Evolutionary conservation across 2,329 filamentous ascomycete genomes (phyloP).

Genomic region (Ceratocystis variospora): DNA sequence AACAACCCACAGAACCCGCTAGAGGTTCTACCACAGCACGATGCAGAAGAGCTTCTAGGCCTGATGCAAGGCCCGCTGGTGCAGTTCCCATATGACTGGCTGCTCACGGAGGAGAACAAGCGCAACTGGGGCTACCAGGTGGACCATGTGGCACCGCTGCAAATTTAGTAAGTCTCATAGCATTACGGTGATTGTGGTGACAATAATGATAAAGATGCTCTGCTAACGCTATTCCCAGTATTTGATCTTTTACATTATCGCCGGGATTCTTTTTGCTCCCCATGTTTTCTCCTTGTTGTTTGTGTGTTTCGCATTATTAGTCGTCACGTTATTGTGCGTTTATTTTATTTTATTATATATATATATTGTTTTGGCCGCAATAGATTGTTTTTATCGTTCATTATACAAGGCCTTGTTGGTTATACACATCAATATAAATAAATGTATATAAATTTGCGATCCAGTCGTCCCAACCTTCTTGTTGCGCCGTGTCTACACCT

Average conservation of each 20-base stretch:
- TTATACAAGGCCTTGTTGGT: not conserved
- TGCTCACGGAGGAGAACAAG: slow-evolving; percentile 76
- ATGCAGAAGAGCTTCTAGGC: slow-evolving; percentile 68
- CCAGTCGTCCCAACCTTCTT: not conserved
- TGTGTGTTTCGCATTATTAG: not conserved
- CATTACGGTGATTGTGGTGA: not conserved
- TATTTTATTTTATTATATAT: not conserved
- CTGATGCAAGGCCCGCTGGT: slow-evolving; percentile 81
- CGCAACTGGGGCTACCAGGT: slow-evolving; percentile 96
- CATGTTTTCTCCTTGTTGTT: not conserved
- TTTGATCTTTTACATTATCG: not conserved
- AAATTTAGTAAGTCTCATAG: slow-evolving; percentile 66
- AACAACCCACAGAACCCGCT: slow-evolving; percentile 41
- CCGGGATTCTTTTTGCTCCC: not conserved
- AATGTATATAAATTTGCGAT: not conserved
- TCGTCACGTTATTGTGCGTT: not conserved
- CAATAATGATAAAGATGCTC: not conserved
- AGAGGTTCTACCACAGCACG: slow-evolving; percentile 58
- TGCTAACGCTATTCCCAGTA: slow-evolving; percentile 5
- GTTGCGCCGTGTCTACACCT: slow-evolving; percentile 33
- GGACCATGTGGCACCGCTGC: slow-evolving; percentile 85
- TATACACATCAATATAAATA: slow-evolving; percentile 14
- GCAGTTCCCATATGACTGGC: slow-evolving; percentile 91
- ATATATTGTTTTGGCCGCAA: not conserved
- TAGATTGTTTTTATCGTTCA: slow-evolving; percentile 2